Evolutionary conservation across 805 yeast genomes (phyloP).

Genomic region (Saccharomycopsis lassenensis): DNA sequence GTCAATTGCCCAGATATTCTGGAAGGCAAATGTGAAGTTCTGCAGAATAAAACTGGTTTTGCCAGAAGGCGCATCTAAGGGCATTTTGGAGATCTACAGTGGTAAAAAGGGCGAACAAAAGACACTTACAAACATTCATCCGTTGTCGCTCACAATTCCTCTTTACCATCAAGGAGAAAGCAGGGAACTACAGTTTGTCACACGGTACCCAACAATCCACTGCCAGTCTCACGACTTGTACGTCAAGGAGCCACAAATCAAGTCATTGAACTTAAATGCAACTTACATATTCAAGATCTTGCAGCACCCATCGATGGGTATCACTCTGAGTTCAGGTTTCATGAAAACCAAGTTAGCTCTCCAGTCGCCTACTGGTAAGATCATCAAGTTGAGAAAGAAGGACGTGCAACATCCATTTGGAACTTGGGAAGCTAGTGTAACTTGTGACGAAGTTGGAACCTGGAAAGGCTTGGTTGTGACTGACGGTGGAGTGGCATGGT

Average conservation of each 20-base stretch:
- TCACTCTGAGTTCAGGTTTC: constrained; percentile 28
- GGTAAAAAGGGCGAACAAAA: constrained; percentile 53
- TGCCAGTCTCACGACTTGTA: constrained; percentile 66
- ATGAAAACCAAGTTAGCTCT: constrained; percentile 51
- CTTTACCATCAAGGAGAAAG: constrained; percentile 41
- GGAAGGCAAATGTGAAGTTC: constrained; percentile 52
- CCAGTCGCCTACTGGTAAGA: constrained; percentile 78
- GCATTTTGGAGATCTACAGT: constrained; percentile 65
- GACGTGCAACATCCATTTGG: constrained; percentile 40
- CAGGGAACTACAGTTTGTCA: constrained; percentile 56
- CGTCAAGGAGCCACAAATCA: constrained; percentile 75
- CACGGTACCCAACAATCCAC: constrained; percentile 60
- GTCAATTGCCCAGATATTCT: constrained; percentile 69
- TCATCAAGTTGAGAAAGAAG: constrained; percentile 43
- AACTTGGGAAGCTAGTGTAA: constrained; percentile 47
- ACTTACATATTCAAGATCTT: constrained; percentile 54
- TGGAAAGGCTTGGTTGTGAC: constrained; percentile 80
- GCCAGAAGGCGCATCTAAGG: constrained; percentile 59
- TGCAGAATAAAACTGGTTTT: constrained; percentile 74
- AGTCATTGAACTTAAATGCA: constrained; percentile 42
- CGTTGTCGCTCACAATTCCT: constrained; percentile 64
- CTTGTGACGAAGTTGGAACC: constrained; percentile 59
- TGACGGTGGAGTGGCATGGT: constrained; percentile 71
- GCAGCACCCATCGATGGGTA: constrained; percentile 50
- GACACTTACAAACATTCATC: constrained; percentile 47